Conservation (phyloP, 2,329 filamentous ascomycete genomes). For the Aureobasidium vineae region DNA sequence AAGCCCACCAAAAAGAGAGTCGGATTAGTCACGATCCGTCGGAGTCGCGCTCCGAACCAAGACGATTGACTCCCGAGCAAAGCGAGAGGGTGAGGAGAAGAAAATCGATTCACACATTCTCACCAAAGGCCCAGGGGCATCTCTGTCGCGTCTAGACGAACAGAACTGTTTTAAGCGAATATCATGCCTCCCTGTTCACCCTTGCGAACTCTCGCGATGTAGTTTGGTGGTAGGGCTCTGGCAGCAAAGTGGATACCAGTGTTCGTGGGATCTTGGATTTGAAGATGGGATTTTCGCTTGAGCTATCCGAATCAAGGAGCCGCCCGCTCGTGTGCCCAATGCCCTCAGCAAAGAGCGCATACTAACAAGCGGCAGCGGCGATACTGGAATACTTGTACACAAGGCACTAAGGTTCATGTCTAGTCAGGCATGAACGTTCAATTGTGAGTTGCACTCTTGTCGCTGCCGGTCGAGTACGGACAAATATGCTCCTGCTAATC, state of each 20-base stretch:
- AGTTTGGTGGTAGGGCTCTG: background rate
- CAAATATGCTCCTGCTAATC: background rate
- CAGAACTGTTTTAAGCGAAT: background rate
- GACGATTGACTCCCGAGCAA: background rate
- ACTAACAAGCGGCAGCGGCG: background rate
- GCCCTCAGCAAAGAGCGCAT: background rate
- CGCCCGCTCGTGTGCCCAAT: background rate
- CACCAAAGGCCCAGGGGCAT: background rate
- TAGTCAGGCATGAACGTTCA: background rate
- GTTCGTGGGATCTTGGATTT: background rate
- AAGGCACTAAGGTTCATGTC: background rate
- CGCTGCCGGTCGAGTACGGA: constrained; percentile 4
- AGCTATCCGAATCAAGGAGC: constrained; percentile 6
- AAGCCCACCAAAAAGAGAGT: background rate
- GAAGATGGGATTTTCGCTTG: background rate
- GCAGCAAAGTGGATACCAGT: background rate
- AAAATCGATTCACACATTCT: background rate
- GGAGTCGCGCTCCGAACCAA: background rate
- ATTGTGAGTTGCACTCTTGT: background rate
- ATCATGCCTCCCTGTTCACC: background rate
- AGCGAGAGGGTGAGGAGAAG: background rate
- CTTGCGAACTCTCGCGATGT: background rate
- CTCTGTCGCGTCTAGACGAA: too few species aligned
- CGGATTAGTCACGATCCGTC: background rate
- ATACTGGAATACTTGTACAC: too few species aligned